phyloP scores from a whole-genome alignment of 169 alveolate species.

The Nephromyces sp. region DNA sequence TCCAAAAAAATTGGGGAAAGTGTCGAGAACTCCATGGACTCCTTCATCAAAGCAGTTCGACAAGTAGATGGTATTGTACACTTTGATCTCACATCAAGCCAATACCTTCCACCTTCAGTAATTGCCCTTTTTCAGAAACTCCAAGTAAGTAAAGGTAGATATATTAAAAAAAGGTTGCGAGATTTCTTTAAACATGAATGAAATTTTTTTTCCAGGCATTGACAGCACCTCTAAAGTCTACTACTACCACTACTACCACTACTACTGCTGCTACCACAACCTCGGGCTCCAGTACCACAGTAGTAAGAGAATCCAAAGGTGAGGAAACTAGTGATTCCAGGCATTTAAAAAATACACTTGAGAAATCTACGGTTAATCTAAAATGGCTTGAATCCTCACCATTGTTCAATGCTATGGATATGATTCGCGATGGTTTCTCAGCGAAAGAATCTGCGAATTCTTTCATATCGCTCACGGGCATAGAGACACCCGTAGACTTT shows the following conservation, averaged over 20 bases:
- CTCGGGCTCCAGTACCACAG: not conserved
- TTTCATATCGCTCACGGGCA: not conserved
- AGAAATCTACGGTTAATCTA: not conserved
- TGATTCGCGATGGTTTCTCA: not conserved
- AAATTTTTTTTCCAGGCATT: too few species aligned
- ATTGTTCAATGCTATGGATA: not conserved
- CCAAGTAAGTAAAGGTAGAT: too few species aligned
- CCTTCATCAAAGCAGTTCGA: too few species aligned
- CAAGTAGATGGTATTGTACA: too few species aligned
- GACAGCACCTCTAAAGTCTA: not conserved
- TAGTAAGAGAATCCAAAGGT: not conserved
- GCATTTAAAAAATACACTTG: not conserved
- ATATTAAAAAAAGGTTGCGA: too few species aligned
- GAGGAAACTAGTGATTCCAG: not conserved
- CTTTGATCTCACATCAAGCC: too few species aligned
- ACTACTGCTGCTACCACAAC: not conserved
- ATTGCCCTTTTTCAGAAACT: too few species aligned
- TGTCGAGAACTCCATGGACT: too few species aligned
- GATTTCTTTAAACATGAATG: too few species aligned
- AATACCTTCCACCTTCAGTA: too few species aligned
- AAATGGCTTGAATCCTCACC: not conserved
- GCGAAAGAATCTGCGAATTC: not conserved
- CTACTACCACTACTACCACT: not conserved
- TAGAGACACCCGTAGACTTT: not conserved
- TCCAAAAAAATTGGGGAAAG: too few species aligned